Percentiles rank a stretch among this genome's conserved stretches.
Evolutionary conservation across 139 green algal genomes (phyloP).

Genomic region (Chlorella sp.): DNA sequence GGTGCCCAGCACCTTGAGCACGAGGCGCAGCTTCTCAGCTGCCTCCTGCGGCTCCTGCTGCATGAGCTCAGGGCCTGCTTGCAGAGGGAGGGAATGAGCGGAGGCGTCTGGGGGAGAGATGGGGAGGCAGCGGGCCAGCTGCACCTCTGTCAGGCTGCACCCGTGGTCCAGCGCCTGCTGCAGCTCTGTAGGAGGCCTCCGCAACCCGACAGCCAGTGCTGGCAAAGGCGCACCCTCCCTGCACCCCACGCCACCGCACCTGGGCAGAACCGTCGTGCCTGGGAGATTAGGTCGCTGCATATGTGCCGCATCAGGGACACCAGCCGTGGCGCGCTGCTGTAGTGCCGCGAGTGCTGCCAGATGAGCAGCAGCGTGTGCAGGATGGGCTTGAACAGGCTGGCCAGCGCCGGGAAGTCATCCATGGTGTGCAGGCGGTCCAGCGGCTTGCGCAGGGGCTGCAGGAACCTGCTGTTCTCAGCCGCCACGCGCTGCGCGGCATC

Average conservation of each 20-base stretch:
- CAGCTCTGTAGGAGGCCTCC: too few species aligned
- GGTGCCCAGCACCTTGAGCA: conserved; percentile 79
- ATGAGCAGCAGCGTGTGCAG: conserved; percentile 92
- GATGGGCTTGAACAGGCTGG: conserved; percentile 86
- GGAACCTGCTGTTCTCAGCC: conserved; percentile 83
- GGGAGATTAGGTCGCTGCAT: conserved; percentile 92
- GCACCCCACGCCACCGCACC: conserved; percentile 19
- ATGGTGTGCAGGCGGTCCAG: conserved; percentile 86
- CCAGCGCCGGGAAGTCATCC: conserved; percentile 39
- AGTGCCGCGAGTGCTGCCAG: conserved; percentile 89
- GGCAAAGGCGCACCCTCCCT: too few species aligned
- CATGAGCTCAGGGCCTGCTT: conserved; percentile 78
- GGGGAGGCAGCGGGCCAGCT: too few species aligned
- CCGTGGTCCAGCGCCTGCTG: too few species aligned
- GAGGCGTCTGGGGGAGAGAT: too few species aligned
- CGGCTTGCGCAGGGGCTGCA: conserved; percentile 78
- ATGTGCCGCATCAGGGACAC: conserved; percentile 89
- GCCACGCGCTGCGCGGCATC: conserved; percentile 71
- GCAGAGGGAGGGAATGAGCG: too few species aligned
- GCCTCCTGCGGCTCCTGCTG: conserved; percentile 85
- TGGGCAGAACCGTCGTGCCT: conserved; percentile 77
- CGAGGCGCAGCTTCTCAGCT: conserved; percentile 84
- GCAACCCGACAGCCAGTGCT: too few species aligned
- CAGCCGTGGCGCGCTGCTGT: conserved; percentile 81
- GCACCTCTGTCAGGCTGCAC: too few species aligned